Evolutionary conservation across 805 yeast species (phyloP).

Genomic region (Wickerhamomyces queroliae): DNA sequence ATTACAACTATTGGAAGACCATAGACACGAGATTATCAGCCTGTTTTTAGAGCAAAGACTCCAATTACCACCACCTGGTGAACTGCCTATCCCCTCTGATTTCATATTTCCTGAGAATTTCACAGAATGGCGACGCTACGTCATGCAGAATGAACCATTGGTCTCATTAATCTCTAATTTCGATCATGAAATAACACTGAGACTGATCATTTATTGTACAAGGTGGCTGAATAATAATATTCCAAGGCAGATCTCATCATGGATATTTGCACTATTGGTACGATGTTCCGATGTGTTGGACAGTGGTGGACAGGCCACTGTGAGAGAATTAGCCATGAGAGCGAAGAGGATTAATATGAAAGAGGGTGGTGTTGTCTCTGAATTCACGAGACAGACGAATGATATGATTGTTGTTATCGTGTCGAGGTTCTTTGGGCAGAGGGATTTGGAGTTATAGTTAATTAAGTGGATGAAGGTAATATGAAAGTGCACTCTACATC

Average conservation of each 20-base stretch:
- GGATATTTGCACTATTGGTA: constrained; percentile 16
- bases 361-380: constrained; percentile 2
- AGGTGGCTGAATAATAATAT: constrained; percentile 16
- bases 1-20: not conserved
- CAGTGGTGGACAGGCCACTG: constrained; percentile 10
- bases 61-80: constrained; percentile 8
- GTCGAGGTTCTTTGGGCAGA: constrained; percentile 11
- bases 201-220: constrained; percentile 15
- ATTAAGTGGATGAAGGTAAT: too few relatives aligned
- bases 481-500: not conserved
- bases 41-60: constrained; percentile 7
- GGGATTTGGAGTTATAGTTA: constrained; percentile 12
- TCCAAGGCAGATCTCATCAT: constrained; percentile 8
- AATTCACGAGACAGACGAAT: constrained; percentile 7
- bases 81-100: constrained; percentile 9
- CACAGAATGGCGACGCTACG: constrained; percentile 19
- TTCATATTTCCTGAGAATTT: constrained; percentile 18
- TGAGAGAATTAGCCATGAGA: constrained; percentile 16
- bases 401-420: constrained; percentile 9
- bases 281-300: constrained; percentile 12
- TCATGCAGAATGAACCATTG: constrained; percentile 11
- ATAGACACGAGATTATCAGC: not conserved
- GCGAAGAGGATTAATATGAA: constrained; percentile 10
- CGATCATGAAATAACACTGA: constrained; percentile 15
- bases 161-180: constrained; percentile 11